Evolutionary conservation across 768 basidiomycete genomes (phyloP), one percentile per base, ranked within the genome.

Genomic region (Pleurotus eryngii): DNA sequence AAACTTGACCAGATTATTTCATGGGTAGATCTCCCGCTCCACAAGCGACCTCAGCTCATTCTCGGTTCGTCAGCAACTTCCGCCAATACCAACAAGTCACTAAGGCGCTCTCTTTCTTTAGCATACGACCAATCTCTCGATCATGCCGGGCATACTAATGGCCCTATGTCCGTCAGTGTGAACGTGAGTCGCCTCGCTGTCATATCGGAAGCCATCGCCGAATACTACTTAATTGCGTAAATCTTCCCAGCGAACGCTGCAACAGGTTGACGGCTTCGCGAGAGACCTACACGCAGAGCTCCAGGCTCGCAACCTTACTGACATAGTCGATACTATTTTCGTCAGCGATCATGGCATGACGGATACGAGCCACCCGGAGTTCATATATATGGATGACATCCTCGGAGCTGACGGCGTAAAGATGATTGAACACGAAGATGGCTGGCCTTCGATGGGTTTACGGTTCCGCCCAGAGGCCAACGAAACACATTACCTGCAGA

Each of bases 271-370:
- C 64, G 64, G 65, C 15, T 95, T 96, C 63, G 87, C 91, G 3
- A 82, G 78, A 57, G 75, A 86, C 55, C 72, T 97, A 9, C 85
- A 89, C 54, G 70, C 74, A 12, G 79, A 81, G 0, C 73, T 97
- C 38, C 76, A 76, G 48, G 76, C 76, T 3, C 84, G 95, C 5
- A 92, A 95, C 65, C 78, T 96, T 22, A 85, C 83, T 1, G 81
- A 89, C 46, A 89, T 95, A 20, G 86, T 94, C 11, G 92, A 97
- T 67, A 78, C 95, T 35, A 80, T 96, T 20, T 94, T 95, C 63
- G 93, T 97, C 61, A 89, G 87, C 60, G 91, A 92, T 67, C 89
- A 93, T 63, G 92, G 92, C n/a, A 95, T 93, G 90, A 87, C 85
- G 1, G 90, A 92, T 67, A 96, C 92, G 15, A 85, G 84, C 59